Conservation (phyloP, 306 rosid species). For the Lotus japonicus region DNA sequence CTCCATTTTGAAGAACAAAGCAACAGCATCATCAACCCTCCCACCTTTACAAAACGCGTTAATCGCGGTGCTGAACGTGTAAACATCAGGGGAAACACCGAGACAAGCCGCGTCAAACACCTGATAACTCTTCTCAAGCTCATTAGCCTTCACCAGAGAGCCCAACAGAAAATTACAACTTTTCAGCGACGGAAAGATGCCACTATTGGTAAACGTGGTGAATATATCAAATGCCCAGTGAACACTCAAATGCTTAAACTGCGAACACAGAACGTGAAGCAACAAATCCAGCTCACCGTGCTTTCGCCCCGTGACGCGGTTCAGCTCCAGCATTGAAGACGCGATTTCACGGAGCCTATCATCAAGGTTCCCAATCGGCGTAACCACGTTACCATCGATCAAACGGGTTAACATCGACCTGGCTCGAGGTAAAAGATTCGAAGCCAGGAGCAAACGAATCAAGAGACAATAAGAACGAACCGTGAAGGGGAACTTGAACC, state of each 20-base stretch:
- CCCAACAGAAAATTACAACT: conserved; percentile 49
- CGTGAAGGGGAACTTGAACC: conserved; percentile 46
- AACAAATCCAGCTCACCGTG: conserved; percentile 53
- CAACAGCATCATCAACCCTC: conserved; percentile 47
- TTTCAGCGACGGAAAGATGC: conserved; percentile 42
- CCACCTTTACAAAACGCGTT: conserved; percentile 53
- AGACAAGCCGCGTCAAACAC: conserved; percentile 41
- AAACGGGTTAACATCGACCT: conserved; percentile 46
- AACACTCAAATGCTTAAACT: conserved; percentile 38
- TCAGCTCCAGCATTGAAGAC: conserved; percentile 32
- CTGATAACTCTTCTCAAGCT: conserved; percentile 37
- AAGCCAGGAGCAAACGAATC: conserved; percentile 46
- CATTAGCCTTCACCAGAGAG: conserved; percentile 50
- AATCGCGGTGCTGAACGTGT: conserved; percentile 45
- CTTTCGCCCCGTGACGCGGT: neutral
- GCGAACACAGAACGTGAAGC: conserved; percentile 49
- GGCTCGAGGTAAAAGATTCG: conserved; percentile 38
- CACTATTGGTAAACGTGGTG: conserved; percentile 21
- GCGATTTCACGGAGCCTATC: conserved; percentile 37
- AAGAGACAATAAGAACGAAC: conserved; percentile 55
- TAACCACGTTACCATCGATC: conserved; percentile 39
- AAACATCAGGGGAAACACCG: conserved; percentile 46
- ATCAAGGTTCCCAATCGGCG: conserved; percentile 20
- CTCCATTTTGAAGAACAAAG: conserved; percentile 51
- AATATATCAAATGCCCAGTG: conserved; percentile 41